Percentiles rank a stretch among this genome's conserved stretches.
Conservation (phyloP, 2,329 filamentous ascomycete species). For the Byssothecium circinans region DNA sequence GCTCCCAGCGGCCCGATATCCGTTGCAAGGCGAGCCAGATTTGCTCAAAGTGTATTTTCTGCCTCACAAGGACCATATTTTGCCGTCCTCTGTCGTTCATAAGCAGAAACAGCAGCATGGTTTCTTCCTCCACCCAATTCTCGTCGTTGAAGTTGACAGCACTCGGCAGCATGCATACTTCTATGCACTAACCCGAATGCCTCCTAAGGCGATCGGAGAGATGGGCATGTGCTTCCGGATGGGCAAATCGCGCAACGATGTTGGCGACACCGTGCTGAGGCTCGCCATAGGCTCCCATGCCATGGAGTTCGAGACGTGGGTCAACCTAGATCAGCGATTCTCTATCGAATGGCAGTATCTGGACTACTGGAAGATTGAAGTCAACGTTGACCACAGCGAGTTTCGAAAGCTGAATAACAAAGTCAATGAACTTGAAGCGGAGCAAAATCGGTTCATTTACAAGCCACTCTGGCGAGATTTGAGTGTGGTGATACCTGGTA, state of each 20-base stretch:
- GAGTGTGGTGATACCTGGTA: conserved; percentile 9
- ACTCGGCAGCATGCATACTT: conserved; percentile 8
- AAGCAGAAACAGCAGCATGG: conserved; percentile 17
- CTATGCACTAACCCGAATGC: conserved; percentile 17
- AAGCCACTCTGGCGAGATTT: conserved; percentile 19
- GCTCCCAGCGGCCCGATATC: no score
- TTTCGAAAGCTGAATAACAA: conserved; percentile 13
- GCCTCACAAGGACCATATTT: conserved; percentile 8
- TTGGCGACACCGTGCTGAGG: conserved; percentile 8
- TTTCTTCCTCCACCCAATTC: conserved; percentile 23
- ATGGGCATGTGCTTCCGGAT: conserved; percentile 18
- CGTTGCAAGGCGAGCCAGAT: no score
- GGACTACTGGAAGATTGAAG: not conserved
- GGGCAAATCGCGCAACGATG: conserved; percentile 5
- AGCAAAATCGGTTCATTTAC: conserved; percentile 27
- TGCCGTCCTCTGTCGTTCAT: conserved; percentile 13
- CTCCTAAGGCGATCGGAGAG: conserved; percentile 14
- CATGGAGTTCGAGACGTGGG: conserved; percentile 18
- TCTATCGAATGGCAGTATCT: conserved; percentile 14
- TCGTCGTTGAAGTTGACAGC: conserved; percentile 13
- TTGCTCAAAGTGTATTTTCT: conserved; percentile 21
- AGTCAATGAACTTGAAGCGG: conserved; percentile 17
- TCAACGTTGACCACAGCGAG: conserved; percentile 1
- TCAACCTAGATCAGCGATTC: conserved; percentile 23
- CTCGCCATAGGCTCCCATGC: conserved; percentile 8